These are phyloP conservation scores for Mercurialis annua DNA, from an alignment of 345 rosid genomes.

Conservation along the genomic window DNA sequence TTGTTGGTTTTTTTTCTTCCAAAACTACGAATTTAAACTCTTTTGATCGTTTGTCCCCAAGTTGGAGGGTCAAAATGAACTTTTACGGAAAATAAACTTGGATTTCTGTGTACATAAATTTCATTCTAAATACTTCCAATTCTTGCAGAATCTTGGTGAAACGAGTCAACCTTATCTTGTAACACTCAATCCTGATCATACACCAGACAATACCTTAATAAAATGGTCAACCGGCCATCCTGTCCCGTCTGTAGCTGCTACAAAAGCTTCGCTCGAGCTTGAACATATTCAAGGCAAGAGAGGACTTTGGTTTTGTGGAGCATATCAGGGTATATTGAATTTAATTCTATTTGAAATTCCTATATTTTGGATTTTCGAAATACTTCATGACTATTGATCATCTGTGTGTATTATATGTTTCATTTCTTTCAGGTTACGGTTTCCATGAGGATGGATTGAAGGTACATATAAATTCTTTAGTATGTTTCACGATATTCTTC, in stretches of 20 bases:
- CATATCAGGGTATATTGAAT: conserved; percentile 58
- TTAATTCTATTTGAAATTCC: not conserved
- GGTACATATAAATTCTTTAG: conserved; percentile 32
- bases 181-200: conserved; percentile 68
- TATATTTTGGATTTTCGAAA: not conserved
- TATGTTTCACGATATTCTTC: not conserved
- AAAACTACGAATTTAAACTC: no score
- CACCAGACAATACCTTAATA: conserved; percentile 62
- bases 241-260: conserved; percentile 81
- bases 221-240: conserved; percentile 91
- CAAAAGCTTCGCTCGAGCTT: conserved; percentile 74
- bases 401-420: conserved; percentile 5
- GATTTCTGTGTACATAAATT: not conserved
- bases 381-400: not conserved
- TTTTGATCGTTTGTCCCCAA: no score
- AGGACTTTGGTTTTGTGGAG: conserved; percentile 90
- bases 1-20: not conserved
- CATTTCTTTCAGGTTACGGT: conserved; percentile 70
- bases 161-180: conserved; percentile 57
- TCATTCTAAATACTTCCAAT: conserved; percentile 12
- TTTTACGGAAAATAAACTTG: no score
- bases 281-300: conserved; percentile 75
- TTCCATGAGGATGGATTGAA: conserved; percentile 94
- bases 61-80: no score
- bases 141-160: conserved; percentile 76